Conservation (phyloP, 306 rosid species). For the Erythrophleum fordii region DNA sequence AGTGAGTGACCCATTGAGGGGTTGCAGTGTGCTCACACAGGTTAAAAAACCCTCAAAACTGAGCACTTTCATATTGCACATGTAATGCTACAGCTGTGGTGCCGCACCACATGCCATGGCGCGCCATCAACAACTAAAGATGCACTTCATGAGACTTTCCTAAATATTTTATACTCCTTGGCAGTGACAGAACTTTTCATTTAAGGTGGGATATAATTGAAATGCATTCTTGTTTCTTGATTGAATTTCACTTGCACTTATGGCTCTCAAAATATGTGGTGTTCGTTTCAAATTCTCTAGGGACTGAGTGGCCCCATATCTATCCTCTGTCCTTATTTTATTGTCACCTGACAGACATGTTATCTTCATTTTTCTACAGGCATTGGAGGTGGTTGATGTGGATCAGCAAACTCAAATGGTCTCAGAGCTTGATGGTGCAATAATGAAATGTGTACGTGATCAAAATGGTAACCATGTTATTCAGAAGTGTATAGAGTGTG, state of each 20-base stretch:
- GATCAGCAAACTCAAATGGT: constrained; percentile 91
- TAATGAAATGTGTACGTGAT: constrained; percentile 94
- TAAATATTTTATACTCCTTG: no score
- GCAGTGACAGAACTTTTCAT: background rate
- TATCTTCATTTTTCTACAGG: constrained; percentile 49
- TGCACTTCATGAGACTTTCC: no score
- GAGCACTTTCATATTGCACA: no score
- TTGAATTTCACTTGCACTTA: background rate
- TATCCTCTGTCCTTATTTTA: background rate
- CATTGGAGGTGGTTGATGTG: constrained; percentile 83
- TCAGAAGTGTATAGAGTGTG: constrained; percentile 90
- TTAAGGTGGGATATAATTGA: background rate
- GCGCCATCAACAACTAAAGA: no score
- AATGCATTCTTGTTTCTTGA: background rate
- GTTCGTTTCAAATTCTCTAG: no score
- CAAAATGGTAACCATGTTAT: constrained; percentile 98
- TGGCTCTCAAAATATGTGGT: no score
- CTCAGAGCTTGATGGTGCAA: constrained; percentile 81
- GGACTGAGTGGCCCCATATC: background rate
- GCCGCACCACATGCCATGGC: no score
- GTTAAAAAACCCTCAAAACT: no score
- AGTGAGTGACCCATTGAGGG: no score
- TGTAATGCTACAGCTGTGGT: no score
- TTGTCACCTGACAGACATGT: no score
- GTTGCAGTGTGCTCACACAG: no score